Evolutionary conservation across 2,329 filamentous ascomycete genomes (phyloP).

Genomic region (Pseudogymnoascus sp.): DNA sequence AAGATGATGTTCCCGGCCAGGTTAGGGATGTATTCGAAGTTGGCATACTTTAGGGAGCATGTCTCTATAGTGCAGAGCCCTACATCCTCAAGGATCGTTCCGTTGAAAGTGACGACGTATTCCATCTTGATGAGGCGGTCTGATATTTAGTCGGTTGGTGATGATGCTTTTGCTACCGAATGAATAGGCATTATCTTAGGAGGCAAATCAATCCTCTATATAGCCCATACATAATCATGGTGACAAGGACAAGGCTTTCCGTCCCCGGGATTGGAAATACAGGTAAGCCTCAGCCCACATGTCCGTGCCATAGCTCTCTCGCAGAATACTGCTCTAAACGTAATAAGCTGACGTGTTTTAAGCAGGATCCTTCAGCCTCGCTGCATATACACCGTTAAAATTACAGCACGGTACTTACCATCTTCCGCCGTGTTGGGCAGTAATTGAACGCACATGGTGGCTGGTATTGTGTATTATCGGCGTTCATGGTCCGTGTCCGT

Average conservation of each 20-base stretch:
- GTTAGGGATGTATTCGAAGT: constrained; percentile 40
- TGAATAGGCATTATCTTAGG: background rate
- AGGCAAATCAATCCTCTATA: background rate
- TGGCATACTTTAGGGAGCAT: constrained; percentile 13
- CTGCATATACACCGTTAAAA: background rate
- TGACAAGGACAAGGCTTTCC: background rate
- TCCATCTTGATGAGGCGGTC: background rate
- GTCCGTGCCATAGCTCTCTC: background rate
- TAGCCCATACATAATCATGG: background rate
- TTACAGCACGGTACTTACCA: background rate
- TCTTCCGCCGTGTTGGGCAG: background rate
- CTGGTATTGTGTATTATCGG: background rate
- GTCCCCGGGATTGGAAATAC: background rate
- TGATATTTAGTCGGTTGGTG: background rate
- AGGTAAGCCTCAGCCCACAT: constrained; percentile 5
- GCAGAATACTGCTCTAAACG: background rate
- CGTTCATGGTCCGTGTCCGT: background rate
- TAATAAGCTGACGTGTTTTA: background rate
- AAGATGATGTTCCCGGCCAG: constrained; percentile 46
- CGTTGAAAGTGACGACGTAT: background rate
- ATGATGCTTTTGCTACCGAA: background rate
- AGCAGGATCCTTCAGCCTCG: constrained; percentile 2
- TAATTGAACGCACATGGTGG: background rate
- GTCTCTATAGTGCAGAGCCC: constrained; percentile 14
- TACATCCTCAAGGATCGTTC: background rate